These are phyloP conservation scores for Actinomucor elegans DNA, from an alignment of 371 early-diverging fungal genomes.

Conservation along the genomic window DNA sequence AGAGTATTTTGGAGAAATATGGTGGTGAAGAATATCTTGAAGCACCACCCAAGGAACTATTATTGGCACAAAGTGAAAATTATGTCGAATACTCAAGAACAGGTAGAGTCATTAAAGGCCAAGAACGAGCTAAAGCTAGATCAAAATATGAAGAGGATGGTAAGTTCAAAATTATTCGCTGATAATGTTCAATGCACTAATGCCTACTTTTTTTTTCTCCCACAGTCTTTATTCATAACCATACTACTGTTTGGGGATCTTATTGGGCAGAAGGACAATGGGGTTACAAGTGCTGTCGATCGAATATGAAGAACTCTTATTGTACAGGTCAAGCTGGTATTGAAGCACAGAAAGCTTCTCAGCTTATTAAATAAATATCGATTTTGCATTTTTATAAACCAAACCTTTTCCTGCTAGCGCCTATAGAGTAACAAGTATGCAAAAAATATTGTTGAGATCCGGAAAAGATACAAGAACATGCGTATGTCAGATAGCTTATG, in stretches of 20 bases:
- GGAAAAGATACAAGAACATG: no score
- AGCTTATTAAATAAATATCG: constrained; percentile 12
- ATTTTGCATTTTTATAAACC: not conserved
- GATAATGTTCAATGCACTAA: not conserved
- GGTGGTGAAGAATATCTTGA: constrained; percentile 95
- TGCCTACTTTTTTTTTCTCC: constrained; percentile 5
- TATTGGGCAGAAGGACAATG: constrained; percentile 94
- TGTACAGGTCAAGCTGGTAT: constrained; percentile 83
- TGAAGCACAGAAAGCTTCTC: constrained; percentile 62
- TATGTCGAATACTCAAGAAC: constrained; percentile 97
- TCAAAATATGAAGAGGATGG: constrained; percentile 93
- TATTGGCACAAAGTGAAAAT: constrained; percentile 87
- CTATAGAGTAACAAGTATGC: no score
- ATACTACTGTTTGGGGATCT: constrained; percentile 91
- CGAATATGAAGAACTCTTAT: constrained; percentile 72
- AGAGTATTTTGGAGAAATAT: constrained; percentile 83
- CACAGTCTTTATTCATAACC: constrained; percentile 80
- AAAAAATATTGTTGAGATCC: no score
- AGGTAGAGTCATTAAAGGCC: constrained; percentile 87
- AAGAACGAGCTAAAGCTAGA: constrained; percentile 71
- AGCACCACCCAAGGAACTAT: constrained; percentile 82
- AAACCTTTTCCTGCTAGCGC: no score
- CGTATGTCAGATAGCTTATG: no score
- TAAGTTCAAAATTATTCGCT: constrained; percentile 24
- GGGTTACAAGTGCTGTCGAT: constrained; percentile 95